phyloP scores from a whole-genome alignment of 1,139 yeast species.

The Arxiozyma telluris region DNA sequence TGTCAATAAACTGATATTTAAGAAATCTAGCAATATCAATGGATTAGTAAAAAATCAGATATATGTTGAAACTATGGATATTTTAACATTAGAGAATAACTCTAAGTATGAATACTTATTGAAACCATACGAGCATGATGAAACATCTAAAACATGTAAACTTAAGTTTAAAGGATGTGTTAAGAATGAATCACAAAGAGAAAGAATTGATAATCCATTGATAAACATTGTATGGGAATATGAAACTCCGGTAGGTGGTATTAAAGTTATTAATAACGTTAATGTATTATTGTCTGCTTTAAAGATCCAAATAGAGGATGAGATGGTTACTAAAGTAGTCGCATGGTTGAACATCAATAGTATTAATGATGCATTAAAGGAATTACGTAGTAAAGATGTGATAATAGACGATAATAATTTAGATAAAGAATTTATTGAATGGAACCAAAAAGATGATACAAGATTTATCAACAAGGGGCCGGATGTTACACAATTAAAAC shows the following conservation, averaged over 20 bases:
- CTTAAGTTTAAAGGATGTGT: background rate
- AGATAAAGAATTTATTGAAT: background rate
- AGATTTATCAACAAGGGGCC: background rate
- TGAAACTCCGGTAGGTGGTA: constrained; percentile 62
- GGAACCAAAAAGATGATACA: background rate
- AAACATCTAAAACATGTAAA: background rate
- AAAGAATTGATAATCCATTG: constrained; percentile 25
- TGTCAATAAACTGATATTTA: constrained; percentile 52
- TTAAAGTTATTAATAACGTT: constrained; percentile 47
- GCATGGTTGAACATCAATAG: constrained; percentile 6
- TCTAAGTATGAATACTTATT: constrained; percentile 66
- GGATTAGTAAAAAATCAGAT: constrained; percentile 56
- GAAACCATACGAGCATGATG: constrained; percentile 37
- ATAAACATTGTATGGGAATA: constrained; percentile 51
- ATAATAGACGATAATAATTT: background rate
- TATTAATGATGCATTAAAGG: background rate
- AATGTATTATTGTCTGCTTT: constrained; percentile 48
- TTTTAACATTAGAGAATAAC: constrained; percentile 54
- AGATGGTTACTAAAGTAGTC: constrained; percentile 36
- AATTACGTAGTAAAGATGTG: background rate
- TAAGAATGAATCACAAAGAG: background rate
- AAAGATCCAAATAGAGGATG: constrained; percentile 50
- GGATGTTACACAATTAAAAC: background rate
- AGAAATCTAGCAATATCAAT: constrained; percentile 52
- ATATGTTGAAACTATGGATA: constrained; percentile 56